Conservation (phyloP, 108 stramenopile genomes). For the Fragilaria radians region DNA sequence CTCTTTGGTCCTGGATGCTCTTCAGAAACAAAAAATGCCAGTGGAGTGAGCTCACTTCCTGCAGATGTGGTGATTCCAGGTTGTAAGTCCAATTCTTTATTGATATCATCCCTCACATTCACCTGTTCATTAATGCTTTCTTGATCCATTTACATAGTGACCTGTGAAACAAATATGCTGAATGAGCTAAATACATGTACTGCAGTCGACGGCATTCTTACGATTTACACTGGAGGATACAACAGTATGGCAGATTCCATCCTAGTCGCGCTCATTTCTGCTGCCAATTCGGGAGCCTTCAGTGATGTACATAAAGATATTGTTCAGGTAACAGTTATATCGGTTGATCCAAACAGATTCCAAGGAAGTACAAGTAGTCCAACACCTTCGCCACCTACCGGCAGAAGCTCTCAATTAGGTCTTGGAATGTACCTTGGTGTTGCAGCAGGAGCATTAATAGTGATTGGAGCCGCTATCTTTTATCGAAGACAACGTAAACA, state of each 20-base stretch:
- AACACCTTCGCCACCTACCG: background rate
- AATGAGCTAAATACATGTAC: background rate
- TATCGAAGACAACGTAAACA: background rate
- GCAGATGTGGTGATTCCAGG: constrained; percentile 2
- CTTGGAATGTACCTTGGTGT: constrained; percentile 1
- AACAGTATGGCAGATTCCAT: background rate
- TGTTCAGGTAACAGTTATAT: background rate
- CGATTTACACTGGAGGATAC: background rate
- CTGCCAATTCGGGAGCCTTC: background rate
- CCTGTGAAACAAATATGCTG: background rate
- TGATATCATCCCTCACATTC: no score
- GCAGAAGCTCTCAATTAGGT: background rate
- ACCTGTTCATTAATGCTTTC: background rate
- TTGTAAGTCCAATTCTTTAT: background rate
- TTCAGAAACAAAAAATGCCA: background rate
- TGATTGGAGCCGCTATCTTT: background rate
- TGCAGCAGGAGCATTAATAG: background rate
- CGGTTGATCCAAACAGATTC: background rate
- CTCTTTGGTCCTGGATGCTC: background rate
- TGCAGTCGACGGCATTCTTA: background rate
- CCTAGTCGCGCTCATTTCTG: background rate
- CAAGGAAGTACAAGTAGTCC: background rate
- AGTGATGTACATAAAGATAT: background rate
- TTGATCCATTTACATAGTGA: background rate
- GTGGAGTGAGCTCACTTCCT: constrained; percentile 1